Percentiles rank a stretch among this genome's conserved stretches.
Evolutionary conservation across 768 basidiomycete species (phyloP).

Genomic region (Pholiota conissans): DNA sequence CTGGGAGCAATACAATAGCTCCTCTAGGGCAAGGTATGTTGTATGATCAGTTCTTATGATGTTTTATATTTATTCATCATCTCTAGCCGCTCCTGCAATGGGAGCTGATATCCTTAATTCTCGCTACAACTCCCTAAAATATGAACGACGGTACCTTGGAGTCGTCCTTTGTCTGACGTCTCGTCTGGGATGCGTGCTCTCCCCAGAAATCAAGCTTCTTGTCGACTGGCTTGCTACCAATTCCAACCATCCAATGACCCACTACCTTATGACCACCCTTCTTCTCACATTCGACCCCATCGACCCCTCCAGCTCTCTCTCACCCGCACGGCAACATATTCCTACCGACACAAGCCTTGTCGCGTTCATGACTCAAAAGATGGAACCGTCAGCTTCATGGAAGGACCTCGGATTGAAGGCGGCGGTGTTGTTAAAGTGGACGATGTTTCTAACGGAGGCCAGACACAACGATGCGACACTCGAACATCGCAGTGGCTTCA

Average conservation of each 20-base stretch:
- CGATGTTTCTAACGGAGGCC: constrained; percentile 77
- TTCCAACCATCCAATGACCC: constrained; percentile 67
- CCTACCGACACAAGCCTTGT: constrained; percentile 48
- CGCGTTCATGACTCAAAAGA: constrained; percentile 58
- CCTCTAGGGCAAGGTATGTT: constrained; percentile 56
- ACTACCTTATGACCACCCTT: constrained; percentile 65
- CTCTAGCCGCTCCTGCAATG: constrained; percentile 51
- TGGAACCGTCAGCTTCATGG: constrained; percentile 59
- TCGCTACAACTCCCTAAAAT: constrained; percentile 70
- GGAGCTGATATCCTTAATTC: constrained; percentile 69
- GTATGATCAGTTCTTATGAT: no score
- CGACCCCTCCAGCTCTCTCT: constrained; percentile 49
- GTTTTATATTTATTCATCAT: no score
- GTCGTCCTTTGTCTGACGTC: constrained; percentile 63
- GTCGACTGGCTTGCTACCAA: constrained; percentile 72
- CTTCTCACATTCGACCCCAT: constrained; percentile 68
- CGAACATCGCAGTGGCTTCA: constrained; percentile 64
- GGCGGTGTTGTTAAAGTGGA: constrained; percentile 81
- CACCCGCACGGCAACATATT: constrained; percentile 45
- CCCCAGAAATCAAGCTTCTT: constrained; percentile 59
- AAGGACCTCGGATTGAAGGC: constrained; percentile 72
- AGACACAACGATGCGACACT: constrained; percentile 67
- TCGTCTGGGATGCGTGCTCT: constrained; percentile 59
- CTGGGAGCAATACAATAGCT: constrained; percentile 57
- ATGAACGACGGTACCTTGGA: constrained; percentile 70